Conservation (phyloP, 352 stramenopile species). For the Salisapilia sapeloensis region DNA sequence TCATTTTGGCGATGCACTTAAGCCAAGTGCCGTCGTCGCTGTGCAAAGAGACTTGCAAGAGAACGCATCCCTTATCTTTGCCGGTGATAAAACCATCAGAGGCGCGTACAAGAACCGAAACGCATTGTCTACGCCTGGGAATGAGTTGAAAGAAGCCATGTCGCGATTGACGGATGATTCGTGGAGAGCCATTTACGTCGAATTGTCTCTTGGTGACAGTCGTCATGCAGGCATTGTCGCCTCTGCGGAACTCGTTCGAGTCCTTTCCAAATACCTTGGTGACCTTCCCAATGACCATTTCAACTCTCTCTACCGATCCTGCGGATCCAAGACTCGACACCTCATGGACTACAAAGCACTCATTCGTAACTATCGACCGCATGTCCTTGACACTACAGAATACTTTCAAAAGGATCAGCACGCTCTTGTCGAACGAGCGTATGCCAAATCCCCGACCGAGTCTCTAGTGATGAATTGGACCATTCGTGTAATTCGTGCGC, state of each 20-base stretch:
- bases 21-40: slow-evolving; percentile 6
- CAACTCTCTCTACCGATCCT: slow-evolving; percentile 33
- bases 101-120: slow-evolving; percentile 35
- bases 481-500: slow-evolving; percentile 28
- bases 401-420: slow-evolving; percentile 33
- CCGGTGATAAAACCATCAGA: slow-evolving; percentile 24
- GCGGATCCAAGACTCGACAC: slow-evolving; percentile 40
- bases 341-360: slow-evolving; percentile 56
- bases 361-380: slow-evolving; percentile 41
- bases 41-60: slow-evolving; percentile 21
- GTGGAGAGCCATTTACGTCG: slow-evolving; percentile 50
- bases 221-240: slow-evolving; percentile 41
- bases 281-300: slow-evolving; percentile 35
- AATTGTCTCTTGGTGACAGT: slow-evolving; percentile 36
- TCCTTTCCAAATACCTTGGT: slow-evolving; percentile 44
- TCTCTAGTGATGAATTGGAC: slow-evolving; percentile 59
- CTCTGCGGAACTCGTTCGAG: slow-evolving; percentile 33
- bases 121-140: slow-evolving; percentile 36
- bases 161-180: slow-evolving; percentile 28
- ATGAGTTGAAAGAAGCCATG: slow-evolving; percentile 58
- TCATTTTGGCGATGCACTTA: slow-evolving; percentile 31
- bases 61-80: slow-evolving; percentile 47
- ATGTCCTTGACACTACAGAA: slow-evolving; percentile 30
- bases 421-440: slow-evolving; percentile 16
- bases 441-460: slow-evolving; percentile 40